Percentiles rank a stretch among this genome's conserved stretches.
phyloP scores from a whole-genome alignment of 1,284 basidiomycete genomes.

The Apiotrichum laibachii region DNA sequence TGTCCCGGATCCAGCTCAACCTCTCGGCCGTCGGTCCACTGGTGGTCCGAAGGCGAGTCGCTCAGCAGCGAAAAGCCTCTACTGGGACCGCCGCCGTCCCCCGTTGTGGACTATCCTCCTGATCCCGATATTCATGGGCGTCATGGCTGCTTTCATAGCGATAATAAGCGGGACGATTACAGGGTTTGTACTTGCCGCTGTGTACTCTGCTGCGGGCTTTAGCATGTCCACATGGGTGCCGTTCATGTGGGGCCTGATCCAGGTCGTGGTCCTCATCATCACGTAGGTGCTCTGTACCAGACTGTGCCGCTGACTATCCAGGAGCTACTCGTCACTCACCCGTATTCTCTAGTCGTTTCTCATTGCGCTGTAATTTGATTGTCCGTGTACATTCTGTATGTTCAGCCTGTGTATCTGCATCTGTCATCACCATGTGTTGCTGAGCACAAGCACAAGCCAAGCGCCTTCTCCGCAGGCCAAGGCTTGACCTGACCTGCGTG shows the following conservation, averaged over 20 bases:
- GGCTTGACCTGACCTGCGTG: too few species aligned
- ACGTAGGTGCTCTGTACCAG: conserved; percentile 26
- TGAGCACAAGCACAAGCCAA: too few species aligned
- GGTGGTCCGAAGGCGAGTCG: too few species aligned
- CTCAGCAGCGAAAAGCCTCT: not conserved
- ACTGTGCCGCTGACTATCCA: conserved; percentile 10
- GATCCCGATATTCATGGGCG: conserved; percentile 31
- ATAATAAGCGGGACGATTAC: conserved; percentile 68
- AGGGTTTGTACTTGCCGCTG: conserved; percentile 65
- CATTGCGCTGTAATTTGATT: too few species aligned
- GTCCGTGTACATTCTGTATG: too few species aligned
- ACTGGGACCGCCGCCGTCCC: conserved; percentile 26
- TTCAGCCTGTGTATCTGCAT: too few species aligned
- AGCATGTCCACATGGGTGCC: conserved; percentile 84
- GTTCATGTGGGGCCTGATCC: conserved; percentile 69
- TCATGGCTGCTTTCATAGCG: conserved; percentile 61
- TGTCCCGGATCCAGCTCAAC: not conserved
- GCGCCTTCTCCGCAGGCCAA: too few species aligned
- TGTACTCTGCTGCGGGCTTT: conserved; percentile 67
- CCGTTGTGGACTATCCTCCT: conserved; percentile 41
- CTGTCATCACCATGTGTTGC: too few species aligned
- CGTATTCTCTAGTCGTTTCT: conserved; percentile 31
- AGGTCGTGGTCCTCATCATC: conserved; percentile 65
- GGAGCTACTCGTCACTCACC: conserved; percentile 45
- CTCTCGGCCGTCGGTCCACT: not conserved